Evolutionary conservation across 495 filamentous ascomycete species (phyloP).

Genomic region (Penicillium lagena): DNA sequence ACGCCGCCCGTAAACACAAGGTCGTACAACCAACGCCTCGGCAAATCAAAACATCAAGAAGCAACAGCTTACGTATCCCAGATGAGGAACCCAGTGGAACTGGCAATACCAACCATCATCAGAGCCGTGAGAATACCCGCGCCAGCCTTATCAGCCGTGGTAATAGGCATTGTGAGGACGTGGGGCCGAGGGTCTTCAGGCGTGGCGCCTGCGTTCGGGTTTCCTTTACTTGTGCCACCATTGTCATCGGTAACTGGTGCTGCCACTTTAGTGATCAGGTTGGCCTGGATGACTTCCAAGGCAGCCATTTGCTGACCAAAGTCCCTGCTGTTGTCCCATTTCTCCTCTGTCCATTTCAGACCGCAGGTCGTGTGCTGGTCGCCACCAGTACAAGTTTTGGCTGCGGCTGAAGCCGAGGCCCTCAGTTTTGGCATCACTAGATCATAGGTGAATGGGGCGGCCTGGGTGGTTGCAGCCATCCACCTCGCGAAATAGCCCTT

Average conservation of each 20-base stretch:
- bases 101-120: constrained; percentile 20
- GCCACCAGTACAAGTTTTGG: constrained; percentile 61
- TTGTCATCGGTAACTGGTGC: constrained; percentile 56
- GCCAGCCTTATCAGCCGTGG: constrained; percentile 23
- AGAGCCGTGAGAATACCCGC: constrained; percentile 28
- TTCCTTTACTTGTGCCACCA: constrained; percentile 70
- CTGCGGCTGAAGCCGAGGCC: constrained; percentile 62
- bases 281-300: constrained; percentile 60
- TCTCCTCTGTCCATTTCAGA: constrained; percentile 51
- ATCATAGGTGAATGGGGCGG: constrained; percentile 60
- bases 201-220: constrained; percentile 55
- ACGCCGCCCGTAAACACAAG: neutral
- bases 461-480: constrained; percentile 63
- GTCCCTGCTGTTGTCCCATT: constrained; percentile 50
- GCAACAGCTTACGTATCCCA: constrained; percentile 10
- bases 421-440: constrained; percentile 59
- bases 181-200: constrained; percentile 7
- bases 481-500: constrained; percentile 82
- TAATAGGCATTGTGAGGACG: constrained; percentile 13
- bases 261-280: constrained; percentile 39
- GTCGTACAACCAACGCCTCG: neutral
- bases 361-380: constrained; percentile 50
- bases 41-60: constrained; percentile 1
- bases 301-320: constrained; percentile 71
- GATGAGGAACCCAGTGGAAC: constrained; percentile 24